Conservation (phyloP, 129 eudicot species). For the Scalesia atractyloides region DNA sequence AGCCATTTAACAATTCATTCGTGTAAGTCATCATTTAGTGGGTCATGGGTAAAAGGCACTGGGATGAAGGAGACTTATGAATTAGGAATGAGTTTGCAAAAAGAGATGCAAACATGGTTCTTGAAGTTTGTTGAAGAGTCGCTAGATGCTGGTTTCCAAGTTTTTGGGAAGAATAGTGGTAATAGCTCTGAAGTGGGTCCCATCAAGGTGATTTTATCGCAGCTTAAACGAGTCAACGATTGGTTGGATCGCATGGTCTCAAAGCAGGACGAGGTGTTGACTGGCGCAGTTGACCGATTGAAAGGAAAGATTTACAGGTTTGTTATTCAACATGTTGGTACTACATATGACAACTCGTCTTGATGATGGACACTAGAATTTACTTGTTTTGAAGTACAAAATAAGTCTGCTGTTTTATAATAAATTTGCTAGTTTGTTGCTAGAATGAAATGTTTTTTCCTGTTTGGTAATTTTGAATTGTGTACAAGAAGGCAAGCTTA, state of each 20-base stretch:
- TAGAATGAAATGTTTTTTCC: neutral
- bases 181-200: slow-evolving; percentile 46
- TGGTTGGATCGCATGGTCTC: slow-evolving; percentile 83
- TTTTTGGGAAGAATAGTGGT: slow-evolving; percentile 49
- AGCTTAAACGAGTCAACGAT: slow-evolving; percentile 88
- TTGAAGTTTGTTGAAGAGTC: slow-evolving; percentile 82
- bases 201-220: slow-evolving; percentile 76
- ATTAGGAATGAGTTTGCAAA: slow-evolving; percentile 57
- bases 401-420: slow-evolving; percentile 20
- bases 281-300: slow-evolving; percentile 64
- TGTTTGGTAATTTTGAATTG: neutral
- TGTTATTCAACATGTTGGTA: slow-evolving; percentile 95
- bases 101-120: slow-evolving; percentile 93
- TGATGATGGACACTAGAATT: slow-evolving; percentile 37
- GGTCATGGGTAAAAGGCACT: slow-evolving; percentile 49
- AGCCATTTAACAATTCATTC: slow-evolving; percentile 34
- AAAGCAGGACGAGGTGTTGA: slow-evolving; percentile 56
- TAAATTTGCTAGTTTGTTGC: slow-evolving; percentile 14
- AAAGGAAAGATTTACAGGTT: slow-evolving; percentile 88
- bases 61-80: slow-evolving; percentile 47
- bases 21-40: slow-evolving; percentile 25
- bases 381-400: slow-evolving; percentile 33
- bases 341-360: slow-evolving; percentile 56
- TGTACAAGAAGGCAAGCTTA: slow-evolving; percentile 11
- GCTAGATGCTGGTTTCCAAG: slow-evolving; percentile 89